These are phyloP conservation scores for Sistotremastrum suecicum DNA, from an alignment of 768 basidiomycete species.

Conservation along the genomic window DNA sequence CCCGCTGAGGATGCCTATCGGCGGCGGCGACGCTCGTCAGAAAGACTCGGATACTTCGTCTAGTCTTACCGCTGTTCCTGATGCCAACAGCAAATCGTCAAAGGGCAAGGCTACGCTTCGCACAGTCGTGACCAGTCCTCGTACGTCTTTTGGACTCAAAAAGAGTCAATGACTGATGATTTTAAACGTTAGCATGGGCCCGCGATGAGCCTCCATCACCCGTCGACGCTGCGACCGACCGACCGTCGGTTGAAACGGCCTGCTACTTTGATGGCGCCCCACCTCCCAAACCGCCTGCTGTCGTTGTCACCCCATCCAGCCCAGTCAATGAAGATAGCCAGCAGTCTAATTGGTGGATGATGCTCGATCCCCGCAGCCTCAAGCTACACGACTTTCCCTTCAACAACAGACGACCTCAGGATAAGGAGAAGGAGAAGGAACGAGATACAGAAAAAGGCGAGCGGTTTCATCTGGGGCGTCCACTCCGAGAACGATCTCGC, in stretches of 20 bases:
- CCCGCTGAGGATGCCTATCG: too few relatives aligned
- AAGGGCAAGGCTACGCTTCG: too few relatives aligned
- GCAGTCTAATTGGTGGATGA: conserved; percentile 51
- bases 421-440: conserved; percentile 15
- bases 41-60: too few relatives aligned
- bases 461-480: background rate
- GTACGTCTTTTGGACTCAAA: conserved; percentile 27
- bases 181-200: conserved; percentile 51
- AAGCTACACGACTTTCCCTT: background rate
- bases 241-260: conserved; percentile 28
- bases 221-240: conserved; percentile 28
- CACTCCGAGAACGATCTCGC: conserved; percentile 6
- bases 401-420: conserved; percentile 17
- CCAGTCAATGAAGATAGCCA: conserved; percentile 3
- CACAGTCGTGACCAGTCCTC: conserved; percentile 54
- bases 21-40: too few relatives aligned
- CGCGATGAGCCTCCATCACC: conserved; percentile 73
- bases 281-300: conserved; percentile 18
- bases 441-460: background rate
- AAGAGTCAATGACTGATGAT: conserved; percentile 3
- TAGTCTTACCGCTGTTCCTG: too few relatives aligned
- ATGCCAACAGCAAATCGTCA: too few relatives aligned
- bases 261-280: conserved; percentile 25
- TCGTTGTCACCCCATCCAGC: conserved; percentile 1
- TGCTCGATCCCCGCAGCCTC: conserved; percentile 8